phyloP scores from a whole-genome alignment of 2,329 filamentous ascomycete genomes.

The Neonectria ditissima region DNA sequence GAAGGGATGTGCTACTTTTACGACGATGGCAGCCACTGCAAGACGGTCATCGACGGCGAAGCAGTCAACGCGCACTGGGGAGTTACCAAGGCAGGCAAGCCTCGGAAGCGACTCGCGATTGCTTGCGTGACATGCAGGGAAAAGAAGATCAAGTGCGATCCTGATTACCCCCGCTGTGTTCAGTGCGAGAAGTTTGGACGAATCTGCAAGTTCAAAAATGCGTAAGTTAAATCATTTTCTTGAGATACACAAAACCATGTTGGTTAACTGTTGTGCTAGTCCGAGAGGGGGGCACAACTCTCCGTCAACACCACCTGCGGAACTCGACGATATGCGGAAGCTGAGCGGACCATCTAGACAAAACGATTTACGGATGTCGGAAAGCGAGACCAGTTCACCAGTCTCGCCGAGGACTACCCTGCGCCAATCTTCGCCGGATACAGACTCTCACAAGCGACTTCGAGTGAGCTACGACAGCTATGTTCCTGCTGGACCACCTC shows the following conservation, averaged over 20 bases:
- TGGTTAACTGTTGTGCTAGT: slow-evolving; percentile 49
- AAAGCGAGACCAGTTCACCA: slow-evolving; percentile 60
- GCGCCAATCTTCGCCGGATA: slow-evolving; percentile 49
- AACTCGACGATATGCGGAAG: slow-evolving; percentile 60
- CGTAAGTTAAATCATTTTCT: slow-evolving; percentile 69
- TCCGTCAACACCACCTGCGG: slow-evolving; percentile 63
- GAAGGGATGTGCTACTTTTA: slow-evolving; percentile 89
- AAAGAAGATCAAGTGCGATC: slow-evolving; percentile 98
- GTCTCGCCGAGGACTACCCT: slow-evolving; percentile 59
- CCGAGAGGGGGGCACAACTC: slow-evolving; percentile 70
- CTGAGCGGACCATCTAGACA: slow-evolving; percentile 48
- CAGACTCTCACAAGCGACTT: slow-evolving; percentile 60
- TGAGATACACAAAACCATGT: slow-evolving; percentile 18
- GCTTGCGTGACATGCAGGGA: slow-evolving; percentile 94
- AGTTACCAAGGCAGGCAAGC: slow-evolving; percentile 93
- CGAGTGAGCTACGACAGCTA: slow-evolving; percentile 62
- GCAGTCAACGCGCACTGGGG: slow-evolving; percentile 92
- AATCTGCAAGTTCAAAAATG: slow-evolving; percentile 85
- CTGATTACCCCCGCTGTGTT: slow-evolving; percentile 85
- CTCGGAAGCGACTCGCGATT: slow-evolving; percentile 88
- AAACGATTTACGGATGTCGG: slow-evolving; percentile 53
- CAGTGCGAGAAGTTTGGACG: slow-evolving; percentile 94
- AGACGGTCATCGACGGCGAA: slow-evolving; percentile 86
- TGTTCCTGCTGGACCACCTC: slow-evolving; percentile 50
- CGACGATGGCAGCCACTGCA: slow-evolving; percentile 85